phyloP scores from a whole-genome alignment of 805 yeast species.

The Spathaspora girioi region DNA sequence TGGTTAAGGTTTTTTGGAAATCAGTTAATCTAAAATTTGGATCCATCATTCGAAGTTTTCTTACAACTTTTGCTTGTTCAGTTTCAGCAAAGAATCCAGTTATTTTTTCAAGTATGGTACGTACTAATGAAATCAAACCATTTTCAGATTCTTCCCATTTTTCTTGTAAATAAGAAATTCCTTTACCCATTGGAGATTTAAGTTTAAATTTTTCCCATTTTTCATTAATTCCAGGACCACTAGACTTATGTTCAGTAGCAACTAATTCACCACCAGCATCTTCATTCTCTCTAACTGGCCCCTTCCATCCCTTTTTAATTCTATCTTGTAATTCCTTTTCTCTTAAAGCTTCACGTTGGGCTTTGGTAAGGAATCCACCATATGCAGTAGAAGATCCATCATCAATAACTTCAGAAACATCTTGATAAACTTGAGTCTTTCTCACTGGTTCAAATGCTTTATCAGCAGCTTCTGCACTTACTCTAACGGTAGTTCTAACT shows the following conservation, averaged over 20 bases:
- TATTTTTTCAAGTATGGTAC: slow-evolving; percentile 76
- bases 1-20: slow-evolving; percentile 80
- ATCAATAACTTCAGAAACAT: slow-evolving; percentile 81
- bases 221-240: slow-evolving; percentile 64
- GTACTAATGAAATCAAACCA: slow-evolving; percentile 74
- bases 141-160: slow-evolving; percentile 94
- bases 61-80: slow-evolving; percentile 89
- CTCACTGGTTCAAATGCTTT: slow-evolving; percentile 92
- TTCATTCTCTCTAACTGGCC: slow-evolving; percentile 71
- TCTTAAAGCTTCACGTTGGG: slow-evolving; percentile 72
- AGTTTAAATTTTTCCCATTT: slow-evolving; percentile 65
- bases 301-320: slow-evolving; percentile 56
- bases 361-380: slow-evolving; percentile 89
- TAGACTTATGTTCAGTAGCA: slow-evolving; percentile 73
- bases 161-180: slow-evolving; percentile 54
- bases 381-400: slow-evolving; percentile 87
- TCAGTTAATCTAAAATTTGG: slow-evolving; percentile 78
- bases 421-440: slow-evolving; percentile 84
- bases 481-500: slow-evolving; percentile 79
- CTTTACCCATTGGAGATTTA: slow-evolving; percentile 66
- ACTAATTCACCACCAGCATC: slow-evolving; percentile 81
- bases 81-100: slow-evolving; percentile 94
- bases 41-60: slow-evolving; percentile 83
- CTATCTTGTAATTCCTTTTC: slow-evolving; percentile 47
- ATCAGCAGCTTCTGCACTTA: slow-evolving; percentile 82